Percentiles rank a stretch among this genome's conserved stretches.
Evolutionary conservation across 306 rosid species (phyloP).

Genomic region (Morella rubra): DNA sequence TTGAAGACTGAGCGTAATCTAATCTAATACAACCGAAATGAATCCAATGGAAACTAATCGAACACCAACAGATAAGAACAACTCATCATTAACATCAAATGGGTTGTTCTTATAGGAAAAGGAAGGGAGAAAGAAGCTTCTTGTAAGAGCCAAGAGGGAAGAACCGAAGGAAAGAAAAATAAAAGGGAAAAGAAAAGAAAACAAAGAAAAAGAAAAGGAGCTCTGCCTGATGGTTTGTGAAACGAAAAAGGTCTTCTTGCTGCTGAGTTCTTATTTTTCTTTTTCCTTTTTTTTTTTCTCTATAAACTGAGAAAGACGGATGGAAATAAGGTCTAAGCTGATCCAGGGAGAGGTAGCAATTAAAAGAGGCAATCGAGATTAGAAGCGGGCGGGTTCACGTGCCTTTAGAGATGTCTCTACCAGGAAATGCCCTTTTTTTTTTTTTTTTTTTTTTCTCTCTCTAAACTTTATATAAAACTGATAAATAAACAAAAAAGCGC

Average conservation of each 20-base stretch:
- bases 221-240: neutral
- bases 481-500: too few species aligned
- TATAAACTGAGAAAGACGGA: neutral
- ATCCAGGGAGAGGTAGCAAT: conserved; percentile 33
- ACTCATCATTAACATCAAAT: too few species aligned
- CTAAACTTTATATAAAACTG: too few species aligned
- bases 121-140: conserved; percentile 31
- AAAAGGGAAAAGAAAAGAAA: neutral
- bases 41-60: too few species aligned
- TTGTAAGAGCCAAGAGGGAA: conserved; percentile 26
- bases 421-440: too few species aligned
- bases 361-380: conserved; percentile 52
- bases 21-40: neutral
- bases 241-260: neutral
- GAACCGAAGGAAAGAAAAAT: conserved; percentile 2
- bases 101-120: too few species aligned
- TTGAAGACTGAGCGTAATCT: neutral
- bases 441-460: too few species aligned
- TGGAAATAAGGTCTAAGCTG: neutral
- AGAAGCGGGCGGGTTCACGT: conserved; percentile 43
- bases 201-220: neutral
- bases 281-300: neutral
- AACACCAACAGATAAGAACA: too few species aligned
- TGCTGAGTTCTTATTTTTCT: neutral
- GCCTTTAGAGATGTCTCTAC: neutral